Evolutionary conservation across 2,329 filamentous ascomycete species (phyloP).

Genomic region (Cryphonectria parasitica): DNA sequence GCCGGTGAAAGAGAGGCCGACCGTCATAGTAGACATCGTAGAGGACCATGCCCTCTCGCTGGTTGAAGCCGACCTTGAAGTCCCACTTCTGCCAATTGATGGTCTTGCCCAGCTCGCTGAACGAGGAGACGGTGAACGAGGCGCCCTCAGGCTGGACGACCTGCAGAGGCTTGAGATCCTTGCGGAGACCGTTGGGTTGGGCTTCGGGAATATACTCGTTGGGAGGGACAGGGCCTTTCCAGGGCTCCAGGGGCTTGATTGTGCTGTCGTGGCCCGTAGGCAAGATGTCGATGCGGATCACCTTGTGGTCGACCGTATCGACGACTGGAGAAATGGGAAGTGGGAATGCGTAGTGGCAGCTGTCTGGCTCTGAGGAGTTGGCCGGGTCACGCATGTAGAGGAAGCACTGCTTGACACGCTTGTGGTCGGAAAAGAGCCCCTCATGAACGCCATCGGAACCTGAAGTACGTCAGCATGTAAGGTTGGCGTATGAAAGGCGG

Average conservation of each 20-base stretch:
- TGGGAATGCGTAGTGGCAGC: slow-evolving; percentile 71
- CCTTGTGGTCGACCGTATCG: slow-evolving; percentile 62
- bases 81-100: slow-evolving; percentile 51
- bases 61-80: slow-evolving; percentile 68
- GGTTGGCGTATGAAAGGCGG: neutral
- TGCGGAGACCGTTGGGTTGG: slow-evolving; percentile 54
- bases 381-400: slow-evolving; percentile 67
- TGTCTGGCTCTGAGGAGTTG: slow-evolving; percentile 63
- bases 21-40: slow-evolving; percentile 66
- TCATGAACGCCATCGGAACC: slow-evolving; percentile 57
- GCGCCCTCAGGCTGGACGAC: slow-evolving; percentile 67
- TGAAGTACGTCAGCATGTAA: slow-evolving; percentile 32
- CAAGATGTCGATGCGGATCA: slow-evolving; percentile 70
- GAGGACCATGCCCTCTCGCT: slow-evolving; percentile 64
- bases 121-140: slow-evolving; percentile 51
- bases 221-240: slow-evolving; percentile 53
- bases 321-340: slow-evolving; percentile 70
- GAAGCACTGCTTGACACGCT: slow-evolving; percentile 64
- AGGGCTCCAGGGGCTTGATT: slow-evolving; percentile 57
- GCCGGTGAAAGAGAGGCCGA: slow-evolving; percentile 61
- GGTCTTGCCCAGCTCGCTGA: slow-evolving; percentile 36
- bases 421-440: slow-evolving; percentile 46
- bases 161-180: slow-evolving; percentile 65
- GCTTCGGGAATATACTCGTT: slow-evolving; percentile 70
- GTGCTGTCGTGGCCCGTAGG: slow-evolving; percentile 68